Evolutionary conservation across 441 rosid genomes (phyloP), one percentile per base, ranked within the genome.

Genomic region (Corymbia calophylla): DNA sequence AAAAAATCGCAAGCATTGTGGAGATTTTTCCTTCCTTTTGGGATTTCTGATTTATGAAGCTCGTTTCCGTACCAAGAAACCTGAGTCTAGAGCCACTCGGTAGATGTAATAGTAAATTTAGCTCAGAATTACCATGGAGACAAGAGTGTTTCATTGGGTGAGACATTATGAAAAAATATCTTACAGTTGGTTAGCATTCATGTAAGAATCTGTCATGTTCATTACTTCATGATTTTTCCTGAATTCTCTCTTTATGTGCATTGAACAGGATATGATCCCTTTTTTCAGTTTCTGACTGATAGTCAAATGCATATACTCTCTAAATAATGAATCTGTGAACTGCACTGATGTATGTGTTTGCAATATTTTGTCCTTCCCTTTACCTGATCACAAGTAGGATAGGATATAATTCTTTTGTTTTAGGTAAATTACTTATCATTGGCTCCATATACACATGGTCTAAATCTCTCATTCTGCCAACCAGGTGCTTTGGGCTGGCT

Each of bases 401-500:
- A 6, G 51, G n/a, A 23, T 44, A 7, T 44, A 6, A n/a, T 44
- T 77, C 51, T 77, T 44, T 73, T 73, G 17, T 73, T 73, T 21
- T 73, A 21, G 84, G 51, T 77, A 25, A 17, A 77, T 77, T 44
- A 23, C 51, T 21, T 77, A 44, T 44, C 84, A 44, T 44, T 66
- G 77, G 77, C 77, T 77, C 84, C 18, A 1, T 44, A 13, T 9
- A 77, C 17, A 77, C 17, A 77, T 77, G 84, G n/a, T 77, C 84
- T 77, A 44, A 77, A 77, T 77, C 44, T 23, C 84, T 77, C n/a
- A 77, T 77, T 23, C 51, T 77, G 84, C 51, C n/a, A 77, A 77
- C 84, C 51, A 98, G 99, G 99, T 98, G 70, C 92, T 96, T 47
- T 98, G 99, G 98, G 97, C 98, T 73, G 96, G 99, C 48, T 98